Conservation (phyloP, 2,329 filamentous ascomycete species). For the Fusarium vanettenii region DNA sequence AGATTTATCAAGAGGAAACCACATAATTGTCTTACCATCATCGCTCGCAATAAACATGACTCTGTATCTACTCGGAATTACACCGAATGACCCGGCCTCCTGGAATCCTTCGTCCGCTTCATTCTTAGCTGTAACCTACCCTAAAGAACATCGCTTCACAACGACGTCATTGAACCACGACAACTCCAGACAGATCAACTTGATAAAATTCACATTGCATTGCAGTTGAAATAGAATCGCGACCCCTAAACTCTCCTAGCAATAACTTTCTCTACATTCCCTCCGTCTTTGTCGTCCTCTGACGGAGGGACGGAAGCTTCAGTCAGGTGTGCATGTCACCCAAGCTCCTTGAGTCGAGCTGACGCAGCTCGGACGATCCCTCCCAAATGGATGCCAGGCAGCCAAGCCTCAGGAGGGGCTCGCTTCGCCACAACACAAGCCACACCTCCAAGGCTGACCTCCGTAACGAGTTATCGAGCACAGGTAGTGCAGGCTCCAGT, state of each 20-base stretch:
- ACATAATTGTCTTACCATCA: neutral
- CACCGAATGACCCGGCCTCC: neutral
- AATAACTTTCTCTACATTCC: neutral
- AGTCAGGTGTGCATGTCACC: constrained; percentile 32
- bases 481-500: constrained; percentile 45
- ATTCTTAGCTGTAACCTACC: constrained; percentile 7
- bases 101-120: neutral
- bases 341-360: constrained; percentile 32
- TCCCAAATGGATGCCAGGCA: constrained; percentile 1
- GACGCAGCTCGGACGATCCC: constrained; percentile 24
- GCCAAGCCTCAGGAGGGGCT: constrained; percentile 36
- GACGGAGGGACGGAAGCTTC: neutral
- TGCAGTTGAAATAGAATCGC: neutral
- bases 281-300: neutral
- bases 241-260: neutral
- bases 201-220: neutral
- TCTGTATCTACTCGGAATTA: neutral
- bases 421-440: constrained; percentile 37
- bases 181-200: neutral
- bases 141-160: constrained; percentile 5
- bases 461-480: constrained; percentile 39
- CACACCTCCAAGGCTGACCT: constrained; percentile 48
- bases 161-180: constrained; percentile 25
- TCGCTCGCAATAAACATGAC: neutral
- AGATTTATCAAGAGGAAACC: neutral